Conservation (phyloP, 352 stramenopile genomes). For the Globisporangium perplexum region DNA sequence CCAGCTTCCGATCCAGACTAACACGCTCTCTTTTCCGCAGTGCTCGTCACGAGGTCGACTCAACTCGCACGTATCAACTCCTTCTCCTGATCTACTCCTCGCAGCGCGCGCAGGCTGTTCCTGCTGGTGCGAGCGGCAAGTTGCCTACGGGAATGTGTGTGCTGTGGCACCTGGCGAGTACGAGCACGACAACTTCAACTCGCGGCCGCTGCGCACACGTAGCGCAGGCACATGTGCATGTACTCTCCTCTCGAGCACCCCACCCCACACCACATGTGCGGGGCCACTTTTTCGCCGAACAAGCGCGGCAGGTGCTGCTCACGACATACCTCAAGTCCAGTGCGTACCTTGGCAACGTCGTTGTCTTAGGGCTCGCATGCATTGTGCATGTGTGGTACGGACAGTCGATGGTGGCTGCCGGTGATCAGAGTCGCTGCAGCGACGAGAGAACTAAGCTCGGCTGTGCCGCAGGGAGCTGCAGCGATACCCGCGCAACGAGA, state of each 20-base stretch:
- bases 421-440: not conserved
- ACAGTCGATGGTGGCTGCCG: not conserved
- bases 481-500: slow-evolving; percentile 13
- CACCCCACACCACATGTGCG: slow-evolving; percentile 5
- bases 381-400: not conserved
- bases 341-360: no score
- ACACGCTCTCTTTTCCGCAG: not conserved
- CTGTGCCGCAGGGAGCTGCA: slow-evolving; percentile 20
- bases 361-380: no score
- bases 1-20: not conserved
- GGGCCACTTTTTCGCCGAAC: not conserved
- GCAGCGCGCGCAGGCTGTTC: no score
- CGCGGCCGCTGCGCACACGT: slow-evolving; percentile 10
- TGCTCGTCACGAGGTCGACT: not conserved
- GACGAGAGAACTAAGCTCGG: slow-evolving; percentile 17
- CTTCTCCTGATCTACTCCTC: no score
- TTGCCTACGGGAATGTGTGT: no score
- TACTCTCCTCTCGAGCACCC: slow-evolving; percentile 9
- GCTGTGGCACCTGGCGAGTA: slow-evolving; percentile 17
- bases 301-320: no score
- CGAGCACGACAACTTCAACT: slow-evolving; percentile 16
- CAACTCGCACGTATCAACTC: not conserved
- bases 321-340: not conserved
- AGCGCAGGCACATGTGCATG: slow-evolving; percentile 12
- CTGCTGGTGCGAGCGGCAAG: no score